Evolutionary conservation across 2,329 filamentous ascomycete genomes (phyloP), one percentile per base, ranked within the genome.

Genomic region (Lachnellula suecica): DNA sequence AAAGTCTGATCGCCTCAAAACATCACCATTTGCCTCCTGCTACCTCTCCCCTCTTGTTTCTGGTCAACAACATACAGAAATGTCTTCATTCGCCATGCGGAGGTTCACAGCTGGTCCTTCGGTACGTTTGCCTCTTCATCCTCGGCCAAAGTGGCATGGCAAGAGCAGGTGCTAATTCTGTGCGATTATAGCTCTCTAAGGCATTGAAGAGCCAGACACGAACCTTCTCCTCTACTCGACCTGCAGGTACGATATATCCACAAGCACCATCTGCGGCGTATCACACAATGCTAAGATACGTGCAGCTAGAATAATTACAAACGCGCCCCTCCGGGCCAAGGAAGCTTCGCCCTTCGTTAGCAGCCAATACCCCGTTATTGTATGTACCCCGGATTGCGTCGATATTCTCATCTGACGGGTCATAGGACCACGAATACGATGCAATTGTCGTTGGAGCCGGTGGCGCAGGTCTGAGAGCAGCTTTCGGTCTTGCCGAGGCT

Each of bases 401-500:
- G n/a, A 22, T 25, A 44, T 10, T 48, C n/a, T 38, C 43, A 19
- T 54, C 57, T 64, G 50, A 64, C 58, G 11, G 44, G 22, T 15
- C 57, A 24, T 68, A 91, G 85, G 94, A 97, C 73, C 94, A 99
- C 76, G 91, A 97, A 76, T 97, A 97, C 76, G 94, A 97, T 88
- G 93, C 93, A 58, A 81, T 99, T 65, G 94, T 99, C 56, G 91
- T 94, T 61, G 89, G 89, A 65, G 89, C 89, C 57, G 89, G 89
- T 70, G 89, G 89, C 65, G 79, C 89, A 56, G 89, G 89, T 72
- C 79, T 94, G 62, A 86, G 89, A 72, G 88, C 89, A 45, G 89
- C 89, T 47, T 91, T 93, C 68, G 89, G 89, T 75, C 83, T 94
- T 54, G 89, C 89, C 61, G 89, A 94, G 79, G 88, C 89, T 61